Base-by-base conservation (phyloP, 2,329 filamentous ascomycete species). In the Cladosporium sp. region DNA sequence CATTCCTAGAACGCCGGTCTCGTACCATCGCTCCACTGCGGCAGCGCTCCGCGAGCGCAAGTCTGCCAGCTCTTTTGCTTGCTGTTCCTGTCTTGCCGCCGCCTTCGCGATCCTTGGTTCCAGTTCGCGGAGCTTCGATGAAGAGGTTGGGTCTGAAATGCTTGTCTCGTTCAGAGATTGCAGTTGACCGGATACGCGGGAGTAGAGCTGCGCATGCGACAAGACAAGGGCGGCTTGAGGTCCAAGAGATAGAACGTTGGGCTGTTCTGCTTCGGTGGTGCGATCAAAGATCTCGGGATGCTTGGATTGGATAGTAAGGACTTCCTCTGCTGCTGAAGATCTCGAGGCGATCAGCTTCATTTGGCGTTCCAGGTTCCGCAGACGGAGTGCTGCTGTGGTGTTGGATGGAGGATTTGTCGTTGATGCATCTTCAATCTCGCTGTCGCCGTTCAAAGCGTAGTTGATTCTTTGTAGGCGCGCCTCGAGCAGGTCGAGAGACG, bases 1-100 rank as follows among this genome's bases (percentile, higher is more conserved):
- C 58, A 81, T 82, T 8, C 79, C 78, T 42, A 95, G 72, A 38
- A 93, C 75, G 3, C 83, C 81, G 19, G 80, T 73, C 65, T 90
- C 84, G 68, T 92, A 90, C 85, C 89, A 95, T 30, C 55, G 67
- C 66, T 69, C 67, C 50, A 74, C 67, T 9, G 72, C 41, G 41
- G 68, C 58, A 67, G 83, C 87, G 70, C 79, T 91, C 57, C 77
- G 78, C 55, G 70, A 78, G 64, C 82, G 78, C 64, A 86, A 76
- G 65, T 80, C 80, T 18, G 78, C 79, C 55, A 88, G 79, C 66
- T 85, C 81, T 42, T 75, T 74, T 34, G 70, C 68, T 55, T 89
- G 85, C 13, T 79, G 75, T 17, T 78, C 65, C 61, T 89, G 86
- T 3, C 77, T 78, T 0, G 77, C 74, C 56, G 82, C 79, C 15